Evolutionary conservation across 1,284 basidiomycete species (phyloP), one percentile per base, ranked within the genome.

Genomic region (Albatrellus sp.): DNA sequence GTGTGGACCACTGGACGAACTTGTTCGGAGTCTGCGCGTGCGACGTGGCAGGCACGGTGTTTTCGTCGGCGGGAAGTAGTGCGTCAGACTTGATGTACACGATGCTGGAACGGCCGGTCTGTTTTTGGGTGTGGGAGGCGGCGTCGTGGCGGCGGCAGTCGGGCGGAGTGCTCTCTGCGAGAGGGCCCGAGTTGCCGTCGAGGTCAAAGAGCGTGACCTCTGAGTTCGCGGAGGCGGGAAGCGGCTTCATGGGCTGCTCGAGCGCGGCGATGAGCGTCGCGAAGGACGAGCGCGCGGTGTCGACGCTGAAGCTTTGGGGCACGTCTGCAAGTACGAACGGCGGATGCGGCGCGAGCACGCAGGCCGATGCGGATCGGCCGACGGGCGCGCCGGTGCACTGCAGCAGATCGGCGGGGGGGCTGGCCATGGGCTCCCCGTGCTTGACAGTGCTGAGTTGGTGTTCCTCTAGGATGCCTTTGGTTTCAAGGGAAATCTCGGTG

Each of bases 111-210:
- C 71, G 71, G 51, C 66, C 63, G 30, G 10, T 7, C 19, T 48
- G 34, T 30, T 43, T 49, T 19, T 47, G 48, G 24, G 55, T 51
- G 28, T 56, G 49, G 32, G 59, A 62, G 31, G 54, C 55, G 37
- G 55, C 57, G 40, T 54, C 53, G 42, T 54, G 54, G 48, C 57
- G 59, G 48, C 67, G 61, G 32, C 60, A 60, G 53, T 73, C 72
- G 50, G 73, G 73, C 5, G 78, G 78, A 0, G 79, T 81, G 56
- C 77, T 81, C 55, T 78, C 70, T 7, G 73, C 72, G 36, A 66
- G 61, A 7, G 75, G 77, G 39, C 70, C 69, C n/a, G 51, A 54
- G 12, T 39, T 46, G 4, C 50, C 45, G 47, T 60, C 58, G 37
- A 63, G 55, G 48, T 81, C 77, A 50, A 78, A 79, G 30, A 80